These are phyloP conservation scores for Hypoxylon sp. DNA, from an alignment of 2,329 filamentous ascomycete species.

Conservation along the genomic window DNA sequence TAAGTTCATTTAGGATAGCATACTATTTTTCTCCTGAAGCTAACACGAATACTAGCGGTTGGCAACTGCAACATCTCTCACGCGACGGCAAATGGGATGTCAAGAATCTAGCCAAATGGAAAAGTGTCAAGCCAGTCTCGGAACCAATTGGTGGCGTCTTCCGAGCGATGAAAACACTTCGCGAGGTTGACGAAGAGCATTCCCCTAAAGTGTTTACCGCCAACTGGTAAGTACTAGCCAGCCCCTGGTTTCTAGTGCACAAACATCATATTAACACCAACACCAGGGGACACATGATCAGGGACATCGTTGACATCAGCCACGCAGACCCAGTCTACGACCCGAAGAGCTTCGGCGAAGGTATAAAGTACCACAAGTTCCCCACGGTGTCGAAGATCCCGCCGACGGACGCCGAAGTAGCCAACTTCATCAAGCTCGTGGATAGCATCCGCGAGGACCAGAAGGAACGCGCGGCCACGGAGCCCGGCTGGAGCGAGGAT, in stretches of 20 bases:
- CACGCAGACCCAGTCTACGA: constrained; percentile 93
- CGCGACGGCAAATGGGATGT: constrained; percentile 97
- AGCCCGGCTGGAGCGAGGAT: constrained; percentile 51
- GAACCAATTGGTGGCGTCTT: constrained; percentile 81
- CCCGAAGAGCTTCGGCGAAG: constrained; percentile 72
- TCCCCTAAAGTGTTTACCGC: constrained; percentile 73
- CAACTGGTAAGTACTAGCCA: constrained; percentile 39
- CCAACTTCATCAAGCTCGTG: constrained; percentile 63
- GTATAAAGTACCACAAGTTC: constrained; percentile 82
- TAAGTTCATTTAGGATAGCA: no score
- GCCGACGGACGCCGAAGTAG: constrained; percentile 66
- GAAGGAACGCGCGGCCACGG: constrained; percentile 53
- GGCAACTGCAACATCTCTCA: constrained; percentile 90
- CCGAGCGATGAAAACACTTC: constrained; percentile 89
- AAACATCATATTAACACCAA: constrained; percentile 48
- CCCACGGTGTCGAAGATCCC: constrained; percentile 93
- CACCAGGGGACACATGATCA: constrained; percentile 71
- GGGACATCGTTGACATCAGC: constrained; percentile 87
- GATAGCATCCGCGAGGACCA: constrained; percentile 68
- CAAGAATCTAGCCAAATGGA: constrained; percentile 94
- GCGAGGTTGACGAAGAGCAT: constrained; percentile 86
- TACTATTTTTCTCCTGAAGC: no score
- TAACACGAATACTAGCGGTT: no score
- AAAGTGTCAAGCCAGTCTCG: constrained; percentile 79
- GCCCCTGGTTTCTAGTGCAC: no score